phyloP scores from a whole-genome alignment of 2,329 filamentous ascomycete genomes.

The Sporothrix globosa region DNA sequence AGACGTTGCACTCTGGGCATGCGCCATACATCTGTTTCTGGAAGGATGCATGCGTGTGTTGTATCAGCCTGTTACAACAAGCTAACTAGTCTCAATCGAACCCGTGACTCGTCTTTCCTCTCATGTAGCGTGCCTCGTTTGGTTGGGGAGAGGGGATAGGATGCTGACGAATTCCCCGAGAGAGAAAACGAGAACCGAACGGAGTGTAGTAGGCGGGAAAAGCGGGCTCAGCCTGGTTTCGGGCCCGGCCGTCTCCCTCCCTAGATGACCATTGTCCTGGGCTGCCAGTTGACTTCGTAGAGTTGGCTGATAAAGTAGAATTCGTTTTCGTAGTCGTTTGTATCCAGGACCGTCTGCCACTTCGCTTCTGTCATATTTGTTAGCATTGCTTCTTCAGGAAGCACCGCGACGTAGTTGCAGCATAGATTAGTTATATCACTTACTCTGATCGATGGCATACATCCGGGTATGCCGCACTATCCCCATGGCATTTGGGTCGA shows the following conservation, averaged over 20 bases:
- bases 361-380: conserved; percentile 43
- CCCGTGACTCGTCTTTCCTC: background rate
- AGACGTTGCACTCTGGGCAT: conserved; percentile 20
- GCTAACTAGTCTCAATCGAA: conserved; percentile 18
- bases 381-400: conserved; percentile 31
- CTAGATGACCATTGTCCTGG: conserved; percentile 43
- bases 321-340: conserved; percentile 56
- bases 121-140: background rate
- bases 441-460: conserved; percentile 53
- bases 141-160: background rate
- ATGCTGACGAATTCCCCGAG: background rate
- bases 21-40: conserved; percentile 33
- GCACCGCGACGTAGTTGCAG: background rate
- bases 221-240: background rate
- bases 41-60: conserved; percentile 32
- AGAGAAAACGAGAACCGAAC: background rate
- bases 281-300: conserved; percentile 60
- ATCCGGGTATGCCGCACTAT: conserved; percentile 55
- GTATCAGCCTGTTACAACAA: conserved; percentile 11
- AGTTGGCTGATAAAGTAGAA: conserved; percentile 65
- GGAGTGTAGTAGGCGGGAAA: conserved; percentile 1
- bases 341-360: conserved; percentile 54
- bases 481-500: conserved; percentile 53
- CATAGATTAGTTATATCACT: conserved; percentile 37
- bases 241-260: conserved; percentile 1